These are phyloP conservation scores for Lagenidium giganteum DNA, from an alignment of 352 stramenopile species.

Conservation along the genomic window DNA sequence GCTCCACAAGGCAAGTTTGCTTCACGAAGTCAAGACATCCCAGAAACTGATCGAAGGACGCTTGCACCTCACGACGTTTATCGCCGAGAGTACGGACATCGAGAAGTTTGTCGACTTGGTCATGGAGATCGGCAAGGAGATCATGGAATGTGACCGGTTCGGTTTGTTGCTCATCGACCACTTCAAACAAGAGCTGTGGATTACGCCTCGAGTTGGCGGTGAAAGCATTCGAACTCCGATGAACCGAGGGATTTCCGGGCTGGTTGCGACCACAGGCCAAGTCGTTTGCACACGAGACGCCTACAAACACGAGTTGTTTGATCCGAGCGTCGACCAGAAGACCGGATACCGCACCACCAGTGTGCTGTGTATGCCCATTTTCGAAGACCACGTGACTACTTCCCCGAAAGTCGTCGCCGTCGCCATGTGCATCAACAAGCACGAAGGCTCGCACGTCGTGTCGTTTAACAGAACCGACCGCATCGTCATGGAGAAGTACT, in stretches of 20 bases:
- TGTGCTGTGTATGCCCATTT: conserved; percentile 68
- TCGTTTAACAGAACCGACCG: conserved; percentile 56
- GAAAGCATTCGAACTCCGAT: conserved; percentile 59
- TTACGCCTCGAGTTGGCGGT: conserved; percentile 43
- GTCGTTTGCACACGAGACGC: conserved; percentile 54
- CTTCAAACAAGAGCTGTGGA: conserved; percentile 77
- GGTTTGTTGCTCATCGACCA: conserved; percentile 66
- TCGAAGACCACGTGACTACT: conserved; percentile 50
- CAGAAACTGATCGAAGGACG: conserved; percentile 67
- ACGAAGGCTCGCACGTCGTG: conserved; percentile 60
- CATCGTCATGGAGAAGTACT: conserved; percentile 53
- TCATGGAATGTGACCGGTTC: conserved; percentile 74
- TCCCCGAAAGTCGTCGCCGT: conserved; percentile 57
- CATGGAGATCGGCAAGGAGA: conserved; percentile 66
- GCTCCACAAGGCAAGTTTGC: conserved; percentile 62
- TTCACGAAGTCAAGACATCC: conserved; percentile 62
- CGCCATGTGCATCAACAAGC: conserved; percentile 91
- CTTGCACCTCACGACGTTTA: conserved; percentile 56
- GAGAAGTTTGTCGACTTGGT: conserved; percentile 62
- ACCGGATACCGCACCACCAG: conserved; percentile 75
- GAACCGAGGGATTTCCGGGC: conserved; percentile 58
- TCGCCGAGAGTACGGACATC: conserved; percentile 53
- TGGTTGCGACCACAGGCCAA: conserved; percentile 58
- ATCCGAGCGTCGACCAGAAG: conserved; percentile 58
- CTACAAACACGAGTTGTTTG: conserved; percentile 72